Percentiles rank a stretch among this genome's conserved stretches.
Evolutionary conservation across 2,329 filamentous ascomycete genomes (phyloP).

Genomic region (Pseudogymnoascus pannorum): DNA sequence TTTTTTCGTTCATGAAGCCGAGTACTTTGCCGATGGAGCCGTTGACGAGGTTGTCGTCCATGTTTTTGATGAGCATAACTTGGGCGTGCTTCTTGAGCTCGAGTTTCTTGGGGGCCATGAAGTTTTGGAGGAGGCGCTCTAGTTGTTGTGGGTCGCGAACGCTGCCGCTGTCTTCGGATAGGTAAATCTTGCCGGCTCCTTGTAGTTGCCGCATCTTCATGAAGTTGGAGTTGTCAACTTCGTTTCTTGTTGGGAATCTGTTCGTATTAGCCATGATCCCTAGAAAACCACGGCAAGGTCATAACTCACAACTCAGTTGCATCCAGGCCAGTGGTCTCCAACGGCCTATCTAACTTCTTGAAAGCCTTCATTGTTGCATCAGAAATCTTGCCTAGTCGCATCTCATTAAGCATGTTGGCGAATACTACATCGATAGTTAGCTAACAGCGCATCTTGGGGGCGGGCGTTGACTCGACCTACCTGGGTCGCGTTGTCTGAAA

Average conservation of each 20-base stretch:
- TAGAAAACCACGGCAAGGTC: neutral
- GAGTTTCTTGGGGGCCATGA: constrained; percentile 82
- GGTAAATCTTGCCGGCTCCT: constrained; percentile 60
- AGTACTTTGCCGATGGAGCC: constrained; percentile 84
- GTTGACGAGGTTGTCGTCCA: constrained; percentile 90
- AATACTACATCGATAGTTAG: constrained; percentile 50
- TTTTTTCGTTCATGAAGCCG: constrained; percentile 66
- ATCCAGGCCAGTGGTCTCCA: constrained; percentile 64
- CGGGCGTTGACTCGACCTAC: constrained; percentile 32
- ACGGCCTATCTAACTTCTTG: constrained; percentile 60
- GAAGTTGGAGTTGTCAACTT: constrained; percentile 83
- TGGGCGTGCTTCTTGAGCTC: constrained; percentile 86
- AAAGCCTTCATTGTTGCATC: constrained; percentile 72
- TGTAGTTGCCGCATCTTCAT: constrained; percentile 64
- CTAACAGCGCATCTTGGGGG: neutral
- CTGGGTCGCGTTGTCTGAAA: constrained; percentile 85
- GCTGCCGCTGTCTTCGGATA: constrained; percentile 66
- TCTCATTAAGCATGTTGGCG: constrained; percentile 93
- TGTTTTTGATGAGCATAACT: constrained; percentile 99
- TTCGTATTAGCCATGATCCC: constrained; percentile 19
- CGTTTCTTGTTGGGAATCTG: constrained; percentile 75
- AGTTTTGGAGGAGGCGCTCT: constrained; percentile 74
- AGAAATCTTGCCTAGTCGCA: constrained; percentile 79
- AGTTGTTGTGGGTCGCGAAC: constrained; percentile 58
- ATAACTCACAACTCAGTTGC: constrained; percentile 70